Percentiles rank a stretch among this genome's conserved stretches.
Evolutionary conservation across 2,329 filamentous ascomycete genomes (phyloP).

Genomic region (Aureobasidium melanogenum): DNA sequence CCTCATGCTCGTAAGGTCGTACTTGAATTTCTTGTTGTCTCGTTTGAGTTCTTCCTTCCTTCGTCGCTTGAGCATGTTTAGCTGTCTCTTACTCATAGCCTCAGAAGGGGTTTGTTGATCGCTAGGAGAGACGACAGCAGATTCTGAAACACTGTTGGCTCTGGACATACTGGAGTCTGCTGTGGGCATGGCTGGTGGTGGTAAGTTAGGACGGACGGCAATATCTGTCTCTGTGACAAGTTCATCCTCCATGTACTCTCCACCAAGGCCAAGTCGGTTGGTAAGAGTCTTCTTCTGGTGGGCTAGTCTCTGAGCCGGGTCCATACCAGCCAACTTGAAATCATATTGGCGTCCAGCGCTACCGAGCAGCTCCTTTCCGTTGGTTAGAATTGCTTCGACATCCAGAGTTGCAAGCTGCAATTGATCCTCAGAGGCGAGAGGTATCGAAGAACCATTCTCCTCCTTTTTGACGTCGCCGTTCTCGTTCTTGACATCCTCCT

Average conservation of each 20-base stretch:
- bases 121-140: constrained; percentile 23
- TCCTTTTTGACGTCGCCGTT: constrained; percentile 45
- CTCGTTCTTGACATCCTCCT: constrained; percentile 52
- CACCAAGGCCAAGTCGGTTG: constrained; percentile 73
- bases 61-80: constrained; percentile 91
- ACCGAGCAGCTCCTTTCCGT: constrained; percentile 75
- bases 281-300: constrained; percentile 85
- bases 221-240: constrained; percentile 61
- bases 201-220: constrained; percentile 34
- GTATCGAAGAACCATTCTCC: constrained; percentile 35
- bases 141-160: constrained; percentile 35
- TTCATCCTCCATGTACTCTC: constrained; percentile 78
- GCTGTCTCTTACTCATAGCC: constrained; percentile 79
- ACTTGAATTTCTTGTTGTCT: constrained; percentile 68
- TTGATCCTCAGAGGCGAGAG: constrained; percentile 45
- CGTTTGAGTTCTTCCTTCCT: constrained; percentile 83
- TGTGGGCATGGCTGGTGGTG: constrained; percentile 34
- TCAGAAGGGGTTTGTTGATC: constrained; percentile 52
- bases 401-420: constrained; percentile 69
- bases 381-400: constrained; percentile 67
- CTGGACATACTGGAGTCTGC: constrained; percentile 25
- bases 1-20: constrained; percentile 62
- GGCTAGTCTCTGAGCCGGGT: constrained; percentile 68
- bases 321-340: constrained; percentile 71
- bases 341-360: constrained; percentile 76